Conservation (phyloP, 768 basidiomycete genomes). For the Udeniomyces megalosporus region DNA sequence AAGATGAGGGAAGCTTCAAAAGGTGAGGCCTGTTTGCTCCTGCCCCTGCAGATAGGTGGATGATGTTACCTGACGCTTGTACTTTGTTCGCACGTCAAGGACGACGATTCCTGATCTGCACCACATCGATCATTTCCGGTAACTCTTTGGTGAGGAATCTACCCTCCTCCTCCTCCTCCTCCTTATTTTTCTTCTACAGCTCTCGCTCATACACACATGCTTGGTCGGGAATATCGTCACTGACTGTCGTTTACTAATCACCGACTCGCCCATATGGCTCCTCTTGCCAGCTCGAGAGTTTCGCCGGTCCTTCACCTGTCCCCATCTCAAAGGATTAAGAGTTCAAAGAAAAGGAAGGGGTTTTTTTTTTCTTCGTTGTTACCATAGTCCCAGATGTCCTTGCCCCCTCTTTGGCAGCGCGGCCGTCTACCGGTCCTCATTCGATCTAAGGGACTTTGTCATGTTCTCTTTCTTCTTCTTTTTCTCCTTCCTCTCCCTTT, state of each 20-base stretch:
- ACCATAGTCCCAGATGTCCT: no score
- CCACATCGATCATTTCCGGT: slow-evolving; percentile 79
- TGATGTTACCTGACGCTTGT: not conserved
- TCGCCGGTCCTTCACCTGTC: slow-evolving; percentile 1
- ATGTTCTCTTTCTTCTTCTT: not conserved
- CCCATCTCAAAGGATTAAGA: not conserved
- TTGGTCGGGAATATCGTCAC: not conserved
- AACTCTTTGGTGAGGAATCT: slow-evolving; percentile 18
- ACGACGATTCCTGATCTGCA: slow-evolving; percentile 72
- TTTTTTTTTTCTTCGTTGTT: not conserved
- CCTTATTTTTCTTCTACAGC: not conserved
- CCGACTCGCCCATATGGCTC: no score
- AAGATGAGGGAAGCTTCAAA: slow-evolving; percentile 76
- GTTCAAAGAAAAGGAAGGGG: not conserved
- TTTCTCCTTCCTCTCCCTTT: not conserved
- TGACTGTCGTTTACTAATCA: no score
- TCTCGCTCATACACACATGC: not conserved
- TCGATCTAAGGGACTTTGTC: not conserved
- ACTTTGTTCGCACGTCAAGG: slow-evolving; percentile 36
- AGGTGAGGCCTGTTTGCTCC: slow-evolving; percentile 34
- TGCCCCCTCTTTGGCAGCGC: not conserved
- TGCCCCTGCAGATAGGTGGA: not conserved
- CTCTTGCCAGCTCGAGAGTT: not conserved
- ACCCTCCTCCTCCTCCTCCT: not conserved
- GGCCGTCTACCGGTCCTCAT: not conserved